Conservation (phyloP, 2,329 filamentous ascomycete genomes). For the Aureobasidium melanogenum region DNA sequence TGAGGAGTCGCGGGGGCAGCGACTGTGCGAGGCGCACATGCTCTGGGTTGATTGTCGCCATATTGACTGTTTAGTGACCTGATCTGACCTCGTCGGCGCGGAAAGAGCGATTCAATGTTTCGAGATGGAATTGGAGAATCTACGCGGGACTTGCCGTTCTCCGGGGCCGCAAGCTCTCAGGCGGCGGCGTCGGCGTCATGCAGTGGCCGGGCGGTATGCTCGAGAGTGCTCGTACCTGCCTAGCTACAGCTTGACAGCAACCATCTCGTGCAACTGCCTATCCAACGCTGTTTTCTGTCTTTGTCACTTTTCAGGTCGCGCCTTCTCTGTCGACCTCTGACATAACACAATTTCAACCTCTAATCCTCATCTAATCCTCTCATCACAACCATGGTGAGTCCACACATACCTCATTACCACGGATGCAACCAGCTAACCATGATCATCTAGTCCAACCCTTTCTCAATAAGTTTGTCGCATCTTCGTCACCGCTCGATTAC, state of each 20-base stretch:
- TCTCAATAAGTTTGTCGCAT: slow-evolving; percentile 77
- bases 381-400: slow-evolving; percentile 28
- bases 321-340: slow-evolving; percentile 1
- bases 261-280: not conserved
- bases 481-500: slow-evolving; percentile 8
- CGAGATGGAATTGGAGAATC: not conserved
- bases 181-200: slow-evolving; percentile 5
- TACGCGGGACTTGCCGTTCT: slow-evolving; percentile 13
- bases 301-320: not conserved
- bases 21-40: slow-evolving; percentile 49
- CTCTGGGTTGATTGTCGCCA: slow-evolving; percentile 17
- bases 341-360: not conserved
- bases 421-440: not conserved
- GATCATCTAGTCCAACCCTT: slow-evolving; percentile 64
- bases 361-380: not conserved
- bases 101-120: slow-evolving; percentile 4
- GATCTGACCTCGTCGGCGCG: slow-evolving; percentile 4
- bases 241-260: slow-evolving; percentile 2
- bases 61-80: not conserved
- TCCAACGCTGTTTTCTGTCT: not conserved
- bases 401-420: not conserved
- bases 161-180: not conserved
- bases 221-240: not conserved
- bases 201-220: not conserved
- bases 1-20: slow-evolving; percentile 68